These are phyloP conservation scores for Euryodendron excelsum DNA, from an alignment of 148 eudicot species.

Conservation along the genomic window DNA sequence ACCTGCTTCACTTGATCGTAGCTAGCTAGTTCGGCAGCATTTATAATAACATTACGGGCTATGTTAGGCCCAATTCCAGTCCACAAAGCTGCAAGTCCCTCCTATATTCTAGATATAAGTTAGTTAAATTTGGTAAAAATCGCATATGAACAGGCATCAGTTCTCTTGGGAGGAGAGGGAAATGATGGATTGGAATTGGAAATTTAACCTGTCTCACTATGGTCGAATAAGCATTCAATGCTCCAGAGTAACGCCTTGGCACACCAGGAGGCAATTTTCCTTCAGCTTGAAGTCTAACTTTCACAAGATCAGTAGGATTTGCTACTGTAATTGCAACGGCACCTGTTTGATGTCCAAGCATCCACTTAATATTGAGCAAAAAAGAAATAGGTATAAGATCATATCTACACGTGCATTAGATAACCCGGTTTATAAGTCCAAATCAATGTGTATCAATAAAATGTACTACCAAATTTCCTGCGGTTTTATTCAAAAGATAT, in stretches of 20 bases:
- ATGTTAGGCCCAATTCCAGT: slow-evolving; percentile 95
- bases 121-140: slow-evolving; percentile 2
- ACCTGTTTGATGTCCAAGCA: slow-evolving; percentile 42
- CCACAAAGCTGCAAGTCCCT: slow-evolving; percentile 89
- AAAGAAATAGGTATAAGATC: not conserved
- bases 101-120: slow-evolving; percentile 42
- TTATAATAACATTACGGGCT: slow-evolving; percentile 92
- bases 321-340: slow-evolving; percentile 78
- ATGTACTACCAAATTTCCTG: not conserved
- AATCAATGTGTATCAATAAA: not conserved
- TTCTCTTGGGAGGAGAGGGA: slow-evolving; percentile 4
- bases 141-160: not conserved
- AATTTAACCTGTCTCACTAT: slow-evolving; percentile 68
- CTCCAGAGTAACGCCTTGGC: slow-evolving; percentile 89
- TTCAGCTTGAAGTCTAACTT: slow-evolving; percentile 97
- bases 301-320: slow-evolving; percentile 96
- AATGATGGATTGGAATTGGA: not conserved
- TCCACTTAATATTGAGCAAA: not conserved
- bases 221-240: slow-evolving; percentile 85
- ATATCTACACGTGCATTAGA: not conserved
- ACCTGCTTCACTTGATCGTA: slow-evolving; percentile 99
- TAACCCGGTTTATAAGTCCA: not conserved
- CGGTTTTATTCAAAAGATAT: not conserved
- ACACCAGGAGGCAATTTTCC: slow-evolving; percentile 87
- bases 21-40: slow-evolving; percentile 99